phyloP scores from a whole-genome alignment of 345 rosid species.

The Camelina hispida region DNA sequence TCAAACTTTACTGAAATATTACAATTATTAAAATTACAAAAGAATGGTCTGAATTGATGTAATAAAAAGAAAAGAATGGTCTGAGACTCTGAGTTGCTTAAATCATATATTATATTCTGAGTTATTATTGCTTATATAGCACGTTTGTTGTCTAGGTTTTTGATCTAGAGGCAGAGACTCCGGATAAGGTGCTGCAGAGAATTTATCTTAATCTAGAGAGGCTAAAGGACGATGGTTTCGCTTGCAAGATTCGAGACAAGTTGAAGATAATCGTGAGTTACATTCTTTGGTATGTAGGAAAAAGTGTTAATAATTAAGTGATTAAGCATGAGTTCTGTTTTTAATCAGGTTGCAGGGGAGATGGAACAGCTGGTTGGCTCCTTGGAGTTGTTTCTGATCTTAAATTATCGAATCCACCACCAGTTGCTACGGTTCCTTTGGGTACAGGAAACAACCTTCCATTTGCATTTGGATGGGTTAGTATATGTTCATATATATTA shows the following conservation, averaged over 20 bases:
- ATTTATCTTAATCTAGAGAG: slow-evolving; percentile 67
- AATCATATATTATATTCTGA: slow-evolving; percentile 15
- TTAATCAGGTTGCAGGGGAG: slow-evolving; percentile 65
- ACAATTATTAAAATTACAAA: background rate
- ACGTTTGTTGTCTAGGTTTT: slow-evolving; percentile 59
- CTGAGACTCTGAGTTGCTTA: background rate
- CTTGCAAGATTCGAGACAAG: slow-evolving; percentile 53
- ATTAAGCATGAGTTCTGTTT: background rate
- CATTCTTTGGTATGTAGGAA: background rate
- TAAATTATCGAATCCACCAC: slow-evolving; percentile 77
- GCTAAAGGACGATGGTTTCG: slow-evolving; percentile 58
- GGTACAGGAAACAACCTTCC: slow-evolving; percentile 97
- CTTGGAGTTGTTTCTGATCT: slow-evolving; percentile 91
- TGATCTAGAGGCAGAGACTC: slow-evolving; percentile 74
- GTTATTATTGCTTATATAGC: too few species aligned
- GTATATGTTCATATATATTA: slow-evolving; percentile 38
- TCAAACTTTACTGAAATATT: background rate
- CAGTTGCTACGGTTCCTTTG: slow-evolving; percentile 83
- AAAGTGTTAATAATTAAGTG: background rate
- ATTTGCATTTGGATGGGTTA: slow-evolving; percentile 86
- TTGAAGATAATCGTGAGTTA: slow-evolving; percentile 74
- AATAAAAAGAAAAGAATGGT: too few species aligned
- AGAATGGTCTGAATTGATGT: background rate
- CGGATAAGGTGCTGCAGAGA: slow-evolving; percentile 61
- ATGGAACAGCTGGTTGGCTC: slow-evolving; percentile 98